A percentile compares a stretch with the other conserved stretches of the same genome.
Evolutionary conservation across 257 asterid genomes (phyloP).

Genomic region (Solanum ossicruentum): DNA sequence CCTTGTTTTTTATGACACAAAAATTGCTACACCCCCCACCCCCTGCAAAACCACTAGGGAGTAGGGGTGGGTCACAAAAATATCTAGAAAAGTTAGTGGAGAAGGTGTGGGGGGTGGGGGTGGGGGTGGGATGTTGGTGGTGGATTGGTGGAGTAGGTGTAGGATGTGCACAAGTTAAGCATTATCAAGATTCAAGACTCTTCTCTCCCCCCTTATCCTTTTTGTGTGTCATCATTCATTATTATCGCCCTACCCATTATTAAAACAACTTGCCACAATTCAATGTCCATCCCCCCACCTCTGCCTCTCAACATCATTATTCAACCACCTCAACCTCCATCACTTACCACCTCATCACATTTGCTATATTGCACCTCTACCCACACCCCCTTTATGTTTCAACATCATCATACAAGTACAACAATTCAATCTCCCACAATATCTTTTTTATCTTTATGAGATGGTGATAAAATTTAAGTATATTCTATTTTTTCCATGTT

Average conservation of each 20-base stretch:
- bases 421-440: neutral
- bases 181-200: neutral
- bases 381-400: neutral
- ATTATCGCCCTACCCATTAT: neutral
- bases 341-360: neutral
- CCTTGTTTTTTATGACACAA: neutral
- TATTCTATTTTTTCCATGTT: too few species aligned
- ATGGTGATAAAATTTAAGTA: too few species aligned
- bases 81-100: neutral
- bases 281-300: neutral
- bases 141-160: conserved; percentile 21
- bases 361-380: neutral
- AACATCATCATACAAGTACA: neutral
- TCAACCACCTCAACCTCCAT: neutral
- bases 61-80: neutral
- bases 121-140: neutral
- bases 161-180: neutral
- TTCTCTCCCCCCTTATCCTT: neutral
- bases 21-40: neutral
- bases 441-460: too few species aligned
- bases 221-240: neutral
- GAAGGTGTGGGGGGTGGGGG: neutral
- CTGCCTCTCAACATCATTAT: neutral
- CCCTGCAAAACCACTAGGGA: neutral
- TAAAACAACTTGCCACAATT: neutral